Conservation (phyloP, 257 asterid genomes). For the Scutellaria barbata region DNA sequence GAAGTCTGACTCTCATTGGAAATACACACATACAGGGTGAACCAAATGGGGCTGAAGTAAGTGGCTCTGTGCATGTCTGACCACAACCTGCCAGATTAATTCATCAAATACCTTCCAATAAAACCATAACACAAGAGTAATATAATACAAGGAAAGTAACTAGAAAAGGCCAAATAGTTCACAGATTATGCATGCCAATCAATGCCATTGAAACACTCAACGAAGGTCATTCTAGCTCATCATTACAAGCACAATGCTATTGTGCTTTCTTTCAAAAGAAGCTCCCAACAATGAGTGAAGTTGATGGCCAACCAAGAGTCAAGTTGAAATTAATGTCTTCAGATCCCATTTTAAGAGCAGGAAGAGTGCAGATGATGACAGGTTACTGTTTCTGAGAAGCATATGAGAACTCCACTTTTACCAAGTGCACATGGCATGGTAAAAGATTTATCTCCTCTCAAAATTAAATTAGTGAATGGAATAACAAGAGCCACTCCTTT, state of each 20-base stretch:
- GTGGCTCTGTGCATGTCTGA: conserved; percentile 82
- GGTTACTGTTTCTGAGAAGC: conserved; percentile 13
- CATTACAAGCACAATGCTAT: neutral
- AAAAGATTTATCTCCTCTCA: conserved; percentile 3
- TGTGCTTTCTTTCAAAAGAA: neutral
- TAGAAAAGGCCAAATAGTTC: neutral
- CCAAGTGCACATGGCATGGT: neutral
- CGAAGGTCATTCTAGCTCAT: neutral
- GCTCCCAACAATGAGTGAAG: neutral
- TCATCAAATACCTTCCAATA: conserved; percentile 28
- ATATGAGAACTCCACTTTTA: conserved; percentile 10
- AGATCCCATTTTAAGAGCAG: neutral
- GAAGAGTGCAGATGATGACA: conserved; percentile 27
- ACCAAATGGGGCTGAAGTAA: conserved; percentile 79
- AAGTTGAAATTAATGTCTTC: conserved; percentile 10
- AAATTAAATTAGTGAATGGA: neutral
- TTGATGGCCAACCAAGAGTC: conserved; percentile 18
- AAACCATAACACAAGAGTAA: neutral
- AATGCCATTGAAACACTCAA: neutral
- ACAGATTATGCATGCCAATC: conserved; percentile 13
- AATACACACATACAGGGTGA: conserved; percentile 92
- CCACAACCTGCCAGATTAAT: conserved; percentile 72
- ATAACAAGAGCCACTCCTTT: conserved; percentile 6
- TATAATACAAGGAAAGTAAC: neutral
- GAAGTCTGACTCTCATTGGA: conserved; percentile 95